Percentiles rank a stretch among this genome's conserved stretches.
phyloP scores from a whole-genome alignment of 2,329 filamentous ascomycete genomes.

The Penicillium decumbens region DNA sequence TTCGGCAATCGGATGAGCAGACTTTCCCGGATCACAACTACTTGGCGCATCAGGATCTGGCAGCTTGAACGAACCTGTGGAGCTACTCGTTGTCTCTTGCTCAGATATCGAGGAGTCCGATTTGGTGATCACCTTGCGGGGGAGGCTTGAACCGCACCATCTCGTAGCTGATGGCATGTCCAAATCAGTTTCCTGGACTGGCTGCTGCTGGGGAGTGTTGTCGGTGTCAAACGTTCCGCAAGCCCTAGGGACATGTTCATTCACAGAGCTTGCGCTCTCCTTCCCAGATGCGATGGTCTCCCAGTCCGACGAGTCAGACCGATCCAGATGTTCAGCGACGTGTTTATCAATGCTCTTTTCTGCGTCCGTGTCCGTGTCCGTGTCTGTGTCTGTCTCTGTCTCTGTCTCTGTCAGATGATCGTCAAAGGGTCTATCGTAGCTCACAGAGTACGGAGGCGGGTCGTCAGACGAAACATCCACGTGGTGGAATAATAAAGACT shows the following conservation, averaged over 20 bases:
- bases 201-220: not conserved
- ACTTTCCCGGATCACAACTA: not conserved
- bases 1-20: not conserved
- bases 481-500: not conserved
- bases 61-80: not conserved
- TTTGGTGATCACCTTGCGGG: not conserved
- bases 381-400: not conserved
- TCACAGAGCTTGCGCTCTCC: not conserved
- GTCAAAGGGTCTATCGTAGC: not conserved
- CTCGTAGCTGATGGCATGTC: not conserved
- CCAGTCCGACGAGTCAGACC: not conserved
- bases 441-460: not conserved
- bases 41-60: conserved; percentile 5
- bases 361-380: not conserved
- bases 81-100: not conserved
- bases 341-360: not conserved
- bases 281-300: not conserved
- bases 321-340: not conserved
- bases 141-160: not conserved
- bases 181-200: not conserved
- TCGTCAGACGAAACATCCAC: not conserved
- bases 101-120: not conserved
- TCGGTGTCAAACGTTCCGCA: not conserved
- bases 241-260: not conserved
- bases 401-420: too few species aligned